Evolutionary conservation across 768 basidiomycete species (phyloP).

Genomic region (Pholiota microspora): DNA sequence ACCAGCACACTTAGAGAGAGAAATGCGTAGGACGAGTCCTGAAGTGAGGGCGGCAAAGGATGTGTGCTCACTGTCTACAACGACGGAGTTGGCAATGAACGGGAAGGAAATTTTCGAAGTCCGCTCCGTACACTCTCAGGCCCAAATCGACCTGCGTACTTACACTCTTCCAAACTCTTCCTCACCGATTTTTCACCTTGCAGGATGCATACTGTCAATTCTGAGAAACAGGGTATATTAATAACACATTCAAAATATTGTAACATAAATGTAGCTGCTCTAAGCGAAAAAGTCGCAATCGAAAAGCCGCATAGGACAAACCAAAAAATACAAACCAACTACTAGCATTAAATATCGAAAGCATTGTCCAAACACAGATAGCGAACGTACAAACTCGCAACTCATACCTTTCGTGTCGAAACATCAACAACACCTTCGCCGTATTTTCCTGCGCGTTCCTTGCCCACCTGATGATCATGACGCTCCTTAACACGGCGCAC

Average conservation of each 20-base stretch:
- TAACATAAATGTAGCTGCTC: too few relatives aligned
- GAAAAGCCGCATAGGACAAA: too few relatives aligned
- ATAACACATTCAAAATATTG: too few relatives aligned
- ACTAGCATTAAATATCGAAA: not conserved
- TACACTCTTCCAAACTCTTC: too few relatives aligned
- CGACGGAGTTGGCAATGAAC: not conserved
- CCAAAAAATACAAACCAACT: not conserved
- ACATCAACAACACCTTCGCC: conserved; percentile 25
- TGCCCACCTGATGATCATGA: conserved; percentile 22
- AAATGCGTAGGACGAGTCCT: not conserved
- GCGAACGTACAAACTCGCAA: not conserved
- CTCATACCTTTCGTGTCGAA: conserved; percentile 13
- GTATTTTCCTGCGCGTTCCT: conserved; percentile 22
- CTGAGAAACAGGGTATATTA: too few relatives aligned
- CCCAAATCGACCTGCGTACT: not conserved
- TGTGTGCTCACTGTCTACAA: not conserved
- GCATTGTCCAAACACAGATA: not conserved
- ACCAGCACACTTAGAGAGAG: not conserved
- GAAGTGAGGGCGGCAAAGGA: not conserved
- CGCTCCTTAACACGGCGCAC: conserved; percentile 23
- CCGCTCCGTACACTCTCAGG: not conserved
- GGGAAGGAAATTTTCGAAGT: conserved; percentile 1
- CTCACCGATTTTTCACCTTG: too few relatives aligned
- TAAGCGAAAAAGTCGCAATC: too few relatives aligned
- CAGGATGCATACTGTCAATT: too few relatives aligned